These are phyloP conservation scores for Pholiota adiposa DNA, from an alignment of 1,284 basidiomycete genomes.

Conservation along the genomic window DNA sequence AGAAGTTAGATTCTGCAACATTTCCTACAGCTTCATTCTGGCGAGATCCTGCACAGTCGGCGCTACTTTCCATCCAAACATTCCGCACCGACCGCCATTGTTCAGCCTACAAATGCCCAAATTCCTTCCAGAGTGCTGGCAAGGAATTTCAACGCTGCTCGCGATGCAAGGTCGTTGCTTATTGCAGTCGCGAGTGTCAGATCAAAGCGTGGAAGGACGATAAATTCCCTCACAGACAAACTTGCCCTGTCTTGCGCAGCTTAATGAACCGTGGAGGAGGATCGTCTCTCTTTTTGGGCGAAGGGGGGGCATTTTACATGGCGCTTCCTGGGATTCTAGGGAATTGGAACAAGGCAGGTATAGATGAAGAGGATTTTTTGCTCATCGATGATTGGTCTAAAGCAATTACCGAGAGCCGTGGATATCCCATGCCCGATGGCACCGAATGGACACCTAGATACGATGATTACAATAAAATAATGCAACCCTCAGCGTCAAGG, in stretches of 20 bases:
- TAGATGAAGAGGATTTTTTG: neutral
- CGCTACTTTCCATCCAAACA: neutral
- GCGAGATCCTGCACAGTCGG: neutral
- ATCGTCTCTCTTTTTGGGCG: neutral
- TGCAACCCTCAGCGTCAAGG: slow-evolving; percentile 1
- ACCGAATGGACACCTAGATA: slow-evolving; percentile 12
- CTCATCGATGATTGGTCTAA: slow-evolving; percentile 2
- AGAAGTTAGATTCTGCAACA: neutral
- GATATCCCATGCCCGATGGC: slow-evolving; percentile 9
- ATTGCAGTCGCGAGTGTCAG: slow-evolving; percentile 17
- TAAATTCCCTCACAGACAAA: slow-evolving; percentile 16
- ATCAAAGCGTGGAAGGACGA: slow-evolving; percentile 12
- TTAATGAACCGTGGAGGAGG: slow-evolving; percentile 4
- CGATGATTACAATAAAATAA: slow-evolving; percentile 11
- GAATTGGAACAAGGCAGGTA: slow-evolving; percentile 6
- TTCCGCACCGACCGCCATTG: slow-evolving; percentile 9
- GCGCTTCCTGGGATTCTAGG: neutral
- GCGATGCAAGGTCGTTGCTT: slow-evolving; percentile 14
- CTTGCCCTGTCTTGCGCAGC: slow-evolving; percentile 6
- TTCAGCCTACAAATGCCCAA: slow-evolving; percentile 15
- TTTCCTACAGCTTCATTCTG: slow-evolving; percentile 4
- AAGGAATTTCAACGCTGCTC: slow-evolving; percentile 15
- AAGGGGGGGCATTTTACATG: no score
- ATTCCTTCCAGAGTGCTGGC: slow-evolving; percentile 13
- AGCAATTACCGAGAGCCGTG: neutral